Evolutionary conservation across 1,139 yeast genomes (phyloP).

Genomic region (Spencermartinsiella ligniputridi): DNA sequence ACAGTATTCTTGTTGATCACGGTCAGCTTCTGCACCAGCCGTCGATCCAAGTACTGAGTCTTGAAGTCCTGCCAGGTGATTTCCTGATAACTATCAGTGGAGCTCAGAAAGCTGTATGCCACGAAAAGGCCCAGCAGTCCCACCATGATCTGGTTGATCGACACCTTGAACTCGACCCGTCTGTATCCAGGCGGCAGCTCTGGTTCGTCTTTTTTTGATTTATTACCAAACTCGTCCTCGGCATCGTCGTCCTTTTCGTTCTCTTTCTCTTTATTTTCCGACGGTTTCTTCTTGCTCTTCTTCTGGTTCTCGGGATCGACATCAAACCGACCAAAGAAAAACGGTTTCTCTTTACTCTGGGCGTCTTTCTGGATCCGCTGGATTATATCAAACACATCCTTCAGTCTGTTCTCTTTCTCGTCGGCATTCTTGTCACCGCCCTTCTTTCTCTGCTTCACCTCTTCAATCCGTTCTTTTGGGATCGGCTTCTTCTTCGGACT

Average conservation of each 20-base stretch:
- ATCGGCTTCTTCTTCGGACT: neutral
- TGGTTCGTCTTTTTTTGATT: constrained; percentile 4
- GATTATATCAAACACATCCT: neutral
- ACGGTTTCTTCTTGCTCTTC: constrained; percentile 13
- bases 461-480: neutral
- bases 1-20: constrained; percentile 79
- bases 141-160: constrained; percentile 29
- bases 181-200: constrained; percentile 4
- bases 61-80: constrained; percentile 91
- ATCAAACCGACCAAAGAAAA: neutral
- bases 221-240: constrained; percentile 27
- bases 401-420: neutral
- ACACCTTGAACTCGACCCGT: constrained; percentile 19
- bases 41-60: constrained; percentile 74
- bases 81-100: constrained; percentile 36
- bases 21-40: constrained; percentile 67
- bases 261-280: constrained; percentile 23
- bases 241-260: constrained; percentile 4
- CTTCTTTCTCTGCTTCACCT: neutral
- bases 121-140: constrained; percentile 27
- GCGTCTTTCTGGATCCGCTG: neutral
- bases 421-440: neutral
- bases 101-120: constrained; percentile 26
- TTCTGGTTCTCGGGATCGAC: neutral
- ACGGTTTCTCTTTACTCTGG: neutral